Conservation (phyloP, 2,329 filamentous ascomycete genomes). For the Calonectria ilicicola region DNA sequence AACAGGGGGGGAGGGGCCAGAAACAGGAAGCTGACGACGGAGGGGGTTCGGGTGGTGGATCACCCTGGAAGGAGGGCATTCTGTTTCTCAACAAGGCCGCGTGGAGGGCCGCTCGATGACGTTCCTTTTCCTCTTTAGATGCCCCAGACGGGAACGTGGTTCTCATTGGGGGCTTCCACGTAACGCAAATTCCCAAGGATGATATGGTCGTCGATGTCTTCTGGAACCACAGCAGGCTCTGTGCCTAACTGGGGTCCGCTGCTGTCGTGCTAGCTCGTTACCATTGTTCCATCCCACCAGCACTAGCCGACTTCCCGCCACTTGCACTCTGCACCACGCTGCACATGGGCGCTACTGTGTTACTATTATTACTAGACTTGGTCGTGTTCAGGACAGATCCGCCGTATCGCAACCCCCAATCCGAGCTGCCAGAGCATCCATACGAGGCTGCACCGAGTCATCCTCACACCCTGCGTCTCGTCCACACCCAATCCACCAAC, state of each 20-base stretch:
- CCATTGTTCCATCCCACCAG: conserved; percentile 5
- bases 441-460: not conserved
- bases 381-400: conserved; percentile 4
- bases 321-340: not conserved
- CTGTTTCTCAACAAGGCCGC: not conserved
- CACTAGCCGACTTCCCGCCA: conserved; percentile 6
- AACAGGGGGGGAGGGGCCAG: not conserved
- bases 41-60: not conserved
- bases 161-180: not conserved
- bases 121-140: not conserved
- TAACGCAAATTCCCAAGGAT: not conserved
- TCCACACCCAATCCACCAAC: not conserved
- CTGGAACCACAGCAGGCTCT: conserved; percentile 1
- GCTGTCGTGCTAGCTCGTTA: not conserved
- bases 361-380: conserved; percentile 6
- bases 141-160: not conserved
- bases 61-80: not conserved
- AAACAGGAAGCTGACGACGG: not conserved
- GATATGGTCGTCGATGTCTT: not conserved
- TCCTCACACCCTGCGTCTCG: not conserved
- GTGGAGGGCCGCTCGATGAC: not conserved
- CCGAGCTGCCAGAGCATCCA: not conserved
- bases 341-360: conserved; percentile 7
- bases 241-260: not conserved
- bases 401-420: not conserved